Evolutionary conservation across 805 yeast species (phyloP), one percentile per base, ranked within the genome.

Genomic region (Candida silvicultrix): DNA sequence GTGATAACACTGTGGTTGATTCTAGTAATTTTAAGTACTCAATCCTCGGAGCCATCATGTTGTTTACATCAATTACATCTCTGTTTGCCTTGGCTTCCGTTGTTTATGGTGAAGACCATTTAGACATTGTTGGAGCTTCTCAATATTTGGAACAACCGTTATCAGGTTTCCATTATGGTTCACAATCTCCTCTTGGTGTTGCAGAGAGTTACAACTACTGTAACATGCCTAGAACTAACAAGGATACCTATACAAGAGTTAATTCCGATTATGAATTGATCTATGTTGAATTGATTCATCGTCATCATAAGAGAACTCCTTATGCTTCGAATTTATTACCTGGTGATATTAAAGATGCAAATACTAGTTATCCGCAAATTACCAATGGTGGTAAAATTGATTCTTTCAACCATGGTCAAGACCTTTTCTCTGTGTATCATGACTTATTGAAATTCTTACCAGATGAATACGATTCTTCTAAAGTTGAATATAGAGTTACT

Each of bases 251-350:
- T 18, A 63, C 57, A 28, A 63, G 63, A 37, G 57, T 59, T 6
- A 52, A 57, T 6, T 50, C 54, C 23, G 54, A 52, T 5, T 69
- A 63, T 46, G 56, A 55, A 29, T 43, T 70, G 39, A 52, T 58
- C 14, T 69, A 67, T 43, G 70, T 70, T 21, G 74, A 71, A 46
- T 50, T 68, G 40, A 58, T 70, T 21, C 76, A 71, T 49, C 65
- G 75, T 31, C 75, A 71, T 49, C 75, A 71, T 49, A 68, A 67
- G 47, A 62, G 76, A 48, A 68, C 75, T 1, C 66, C 73, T 18
- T 71, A 71, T 51, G 57, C 59, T 3, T 35, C 62, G 8, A 70
- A 71, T 48, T 46, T 62, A 28, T 58, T 65, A 31, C 70, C 73
- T 34, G 52, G 57, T 36, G 65, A 66, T 44, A 55, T 64, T 31